Conservation (phyloP, 192 early-diverging fungal species). For the Linnemannia schmuckeri region DNA sequence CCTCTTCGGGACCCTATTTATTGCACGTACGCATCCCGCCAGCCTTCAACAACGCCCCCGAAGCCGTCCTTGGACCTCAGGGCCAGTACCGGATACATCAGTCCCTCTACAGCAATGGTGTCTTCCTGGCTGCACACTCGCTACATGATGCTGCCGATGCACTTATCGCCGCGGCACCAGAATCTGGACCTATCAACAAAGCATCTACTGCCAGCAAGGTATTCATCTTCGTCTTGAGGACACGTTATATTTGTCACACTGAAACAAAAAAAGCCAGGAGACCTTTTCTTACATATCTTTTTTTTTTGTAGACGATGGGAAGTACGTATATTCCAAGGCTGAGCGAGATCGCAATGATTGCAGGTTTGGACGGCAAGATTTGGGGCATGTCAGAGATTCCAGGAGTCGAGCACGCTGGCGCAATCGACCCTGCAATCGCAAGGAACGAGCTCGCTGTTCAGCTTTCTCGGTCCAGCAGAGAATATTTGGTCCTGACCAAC, state of each 20-base stretch:
- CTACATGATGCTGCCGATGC: constrained; percentile 79
- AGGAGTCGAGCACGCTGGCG: constrained; percentile 34
- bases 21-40: constrained; percentile 81
- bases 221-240: neutral
- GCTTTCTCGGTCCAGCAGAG: constrained; percentile 65
- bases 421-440: constrained; percentile 38
- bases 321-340: constrained; percentile 52
- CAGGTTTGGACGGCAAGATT: constrained; percentile 82
- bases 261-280: neutral
- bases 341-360: constrained; percentile 61
- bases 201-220: constrained; percentile 45
- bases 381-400: constrained; percentile 83
- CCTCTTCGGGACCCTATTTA: constrained; percentile 59
- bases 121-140: constrained; percentile 75
- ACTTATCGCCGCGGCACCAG: constrained; percentile 71
- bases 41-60: constrained; percentile 54
- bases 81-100: constrained; percentile 69
- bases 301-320: constrained; percentile 28
- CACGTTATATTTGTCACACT: neutral
- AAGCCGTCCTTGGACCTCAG: constrained; percentile 27
- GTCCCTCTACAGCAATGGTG: constrained; percentile 75
- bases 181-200: constrained; percentile 70
- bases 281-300: neutral
- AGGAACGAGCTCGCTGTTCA: constrained; percentile 80
- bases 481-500: constrained; percentile 83